Percentiles rank a stretch among this genome's conserved stretches.
These are phyloP conservation scores for Diaporthe caulivora DNA, from an alignment of 2,329 filamentous ascomycete genomes.

Conservation along the genomic window DNA sequence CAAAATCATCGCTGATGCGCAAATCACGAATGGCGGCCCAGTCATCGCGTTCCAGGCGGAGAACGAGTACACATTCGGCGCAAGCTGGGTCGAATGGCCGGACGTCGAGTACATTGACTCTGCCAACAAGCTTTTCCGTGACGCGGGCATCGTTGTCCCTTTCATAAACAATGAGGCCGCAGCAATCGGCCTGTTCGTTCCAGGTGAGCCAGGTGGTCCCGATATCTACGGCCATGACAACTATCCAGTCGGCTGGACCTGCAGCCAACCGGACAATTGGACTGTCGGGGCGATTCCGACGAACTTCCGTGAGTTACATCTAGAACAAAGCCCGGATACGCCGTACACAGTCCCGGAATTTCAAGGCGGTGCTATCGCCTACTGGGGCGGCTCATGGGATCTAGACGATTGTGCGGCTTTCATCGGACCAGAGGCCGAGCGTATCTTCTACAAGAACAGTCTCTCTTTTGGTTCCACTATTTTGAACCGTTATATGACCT, in stretches of 20 bases:
- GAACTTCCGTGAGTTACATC: slow-evolving; percentile 65
- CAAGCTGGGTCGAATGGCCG: slow-evolving; percentile 66
- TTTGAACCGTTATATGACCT: slow-evolving; percentile 83
- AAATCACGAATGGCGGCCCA: slow-evolving; percentile 86
- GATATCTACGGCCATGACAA: slow-evolving; percentile 77
- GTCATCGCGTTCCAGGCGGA: slow-evolving; percentile 85
- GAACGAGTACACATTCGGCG: slow-evolving; percentile 78
- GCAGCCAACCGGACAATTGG: slow-evolving; percentile 67
- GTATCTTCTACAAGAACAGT: slow-evolving; percentile 85
- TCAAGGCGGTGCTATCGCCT: slow-evolving; percentile 78
- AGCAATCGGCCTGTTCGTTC: slow-evolving; percentile 71
- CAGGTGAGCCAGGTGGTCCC: slow-evolving; percentile 67
- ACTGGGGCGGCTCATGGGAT: slow-evolving; percentile 76
- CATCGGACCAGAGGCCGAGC: slow-evolving; percentile 79
- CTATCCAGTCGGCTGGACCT: slow-evolving; percentile 73
- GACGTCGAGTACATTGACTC: slow-evolving; percentile 78
- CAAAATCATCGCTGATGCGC: slow-evolving; percentile 76
- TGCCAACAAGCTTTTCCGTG: slow-evolving; percentile 75
- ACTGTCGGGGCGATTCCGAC: slow-evolving; percentile 68
- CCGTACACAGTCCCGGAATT: slow-evolving; percentile 74
- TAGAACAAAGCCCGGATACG: slow-evolving; percentile 72
- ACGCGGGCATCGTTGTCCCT: slow-evolving; percentile 79
- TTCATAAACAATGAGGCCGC: slow-evolving; percentile 80
- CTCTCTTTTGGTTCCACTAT: slow-evolving; percentile 75
- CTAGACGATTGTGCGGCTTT: slow-evolving; percentile 76